Percentiles rank a stretch among this genome's conserved stretches.
phyloP scores from a whole-genome alignment of 2,329 filamentous ascomycete species.

The Pyrenochaeta sp. region DNA sequence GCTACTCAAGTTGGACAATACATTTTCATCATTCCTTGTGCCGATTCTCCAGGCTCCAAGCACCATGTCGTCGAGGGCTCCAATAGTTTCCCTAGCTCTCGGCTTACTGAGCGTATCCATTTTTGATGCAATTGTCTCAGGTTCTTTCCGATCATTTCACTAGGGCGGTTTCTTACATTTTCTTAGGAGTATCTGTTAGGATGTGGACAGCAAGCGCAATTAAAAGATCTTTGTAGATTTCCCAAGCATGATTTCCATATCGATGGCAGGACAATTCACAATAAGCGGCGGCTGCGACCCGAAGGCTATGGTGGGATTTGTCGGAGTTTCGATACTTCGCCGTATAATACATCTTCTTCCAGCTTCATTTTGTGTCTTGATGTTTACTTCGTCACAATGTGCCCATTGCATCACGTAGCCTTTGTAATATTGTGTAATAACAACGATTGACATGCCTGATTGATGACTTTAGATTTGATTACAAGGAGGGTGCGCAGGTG shows the following conservation, averaged over 20 bases:
- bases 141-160: constrained; percentile 14
- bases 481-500: too few species aligned
- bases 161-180: constrained; percentile 27
- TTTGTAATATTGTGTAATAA: too few species aligned
- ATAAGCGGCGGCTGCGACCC: constrained; percentile 18
- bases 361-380: neutral
- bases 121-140: constrained; percentile 14
- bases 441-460: too few species aligned
- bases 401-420: neutral
- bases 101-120: constrained; percentile 32
- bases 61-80: constrained; percentile 18
- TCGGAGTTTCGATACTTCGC: constrained; percentile 36
- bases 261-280: constrained; percentile 35
- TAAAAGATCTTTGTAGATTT: constrained; percentile 35
- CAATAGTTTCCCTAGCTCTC: constrained; percentile 30
- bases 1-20: constrained; percentile 1
- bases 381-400: neutral
- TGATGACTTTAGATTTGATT: too few species aligned
- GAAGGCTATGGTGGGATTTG: constrained; percentile 31
- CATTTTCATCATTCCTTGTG: constrained; percentile 24
- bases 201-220: constrained; percentile 25
- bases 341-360: constrained; percentile 36
- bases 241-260: constrained; percentile 35
- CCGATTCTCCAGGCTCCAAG: constrained; percentile 12
- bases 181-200: constrained; percentile 39